Percentiles rank a stretch among this genome's conserved stretches.
These are phyloP conservation scores for Candida odintsovae DNA, from an alignment of 805 yeast genomes.

Conservation along the genomic window DNA sequence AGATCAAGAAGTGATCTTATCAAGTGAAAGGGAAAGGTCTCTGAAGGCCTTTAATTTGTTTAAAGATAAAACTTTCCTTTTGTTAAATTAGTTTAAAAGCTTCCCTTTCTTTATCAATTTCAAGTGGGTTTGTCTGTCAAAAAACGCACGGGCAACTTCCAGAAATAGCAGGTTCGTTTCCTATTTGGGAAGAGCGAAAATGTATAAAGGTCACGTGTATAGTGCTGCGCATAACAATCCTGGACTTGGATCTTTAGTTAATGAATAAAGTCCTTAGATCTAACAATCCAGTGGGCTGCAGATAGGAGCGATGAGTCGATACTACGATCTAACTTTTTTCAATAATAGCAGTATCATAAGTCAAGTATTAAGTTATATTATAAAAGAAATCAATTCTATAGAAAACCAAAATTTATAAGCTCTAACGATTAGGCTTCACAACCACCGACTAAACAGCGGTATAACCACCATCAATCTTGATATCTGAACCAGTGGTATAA, in stretches of 20 bases:
- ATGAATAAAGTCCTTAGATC: too few species aligned
- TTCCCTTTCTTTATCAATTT: neutral
- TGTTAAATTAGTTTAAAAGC: neutral
- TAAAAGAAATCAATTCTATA: neutral
- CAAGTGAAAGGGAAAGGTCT: neutral
- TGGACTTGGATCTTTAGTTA: too few species aligned
- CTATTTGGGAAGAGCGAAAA: neutral
- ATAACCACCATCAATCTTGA: constrained; percentile 78
- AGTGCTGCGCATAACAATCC: neutral
- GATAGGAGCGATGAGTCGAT: too few species aligned
- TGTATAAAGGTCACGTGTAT: neutral
- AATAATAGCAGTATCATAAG: too few species aligned
- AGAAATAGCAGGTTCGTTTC: neutral
- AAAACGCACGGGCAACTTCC: neutral
- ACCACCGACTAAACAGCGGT: constrained; percentile 15
- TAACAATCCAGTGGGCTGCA: too few species aligned
- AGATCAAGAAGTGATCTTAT: neutral
- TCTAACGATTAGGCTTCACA: too few species aligned
- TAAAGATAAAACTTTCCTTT: neutral
- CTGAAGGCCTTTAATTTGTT: neutral
- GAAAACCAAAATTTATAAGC: neutral
- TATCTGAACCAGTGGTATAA: constrained; percentile 74
- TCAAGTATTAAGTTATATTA: too few species aligned
- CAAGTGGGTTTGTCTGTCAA: neutral
- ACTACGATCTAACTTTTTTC: too few species aligned